Conservation (phyloP, 345 rosid species). For the Syzygium aromaticum region DNA sequence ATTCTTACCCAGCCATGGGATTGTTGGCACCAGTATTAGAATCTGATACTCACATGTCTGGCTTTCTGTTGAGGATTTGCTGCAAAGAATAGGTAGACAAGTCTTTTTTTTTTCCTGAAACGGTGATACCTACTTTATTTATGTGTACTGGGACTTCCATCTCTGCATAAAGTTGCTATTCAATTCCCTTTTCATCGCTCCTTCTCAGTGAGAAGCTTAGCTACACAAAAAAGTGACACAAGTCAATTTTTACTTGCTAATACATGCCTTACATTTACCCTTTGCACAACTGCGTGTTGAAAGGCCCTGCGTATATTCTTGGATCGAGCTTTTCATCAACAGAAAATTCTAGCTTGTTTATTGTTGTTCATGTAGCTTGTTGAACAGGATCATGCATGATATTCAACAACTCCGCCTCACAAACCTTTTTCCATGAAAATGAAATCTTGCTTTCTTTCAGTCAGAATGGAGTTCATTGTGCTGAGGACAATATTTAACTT, state of each 20-base stretch:
- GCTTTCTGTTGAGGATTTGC: background rate
- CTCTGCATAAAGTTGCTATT: background rate
- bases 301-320: background rate
- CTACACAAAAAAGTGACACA: background rate
- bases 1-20: background rate
- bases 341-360: background rate
- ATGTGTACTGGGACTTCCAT: background rate
- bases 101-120: background rate
- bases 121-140: background rate
- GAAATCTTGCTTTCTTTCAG: background rate
- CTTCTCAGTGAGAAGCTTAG: background rate
- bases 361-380: background rate
- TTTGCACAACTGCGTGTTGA: background rate
- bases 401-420: background rate
- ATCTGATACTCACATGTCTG: background rate
- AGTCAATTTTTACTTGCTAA: background rate
- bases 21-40: background rate
- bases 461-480: background rate
- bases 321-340: background rate
- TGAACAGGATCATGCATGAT: background rate
- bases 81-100: background rate
- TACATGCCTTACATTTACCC: background rate
- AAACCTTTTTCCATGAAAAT: background rate
- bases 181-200: background rate
- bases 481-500: background rate